A percentile compares a stretch with the other conserved stretches of the same genome.
phyloP scores from a whole-genome alignment of 2,329 filamentous ascomycete genomes.

The Volutella citrinella region DNA sequence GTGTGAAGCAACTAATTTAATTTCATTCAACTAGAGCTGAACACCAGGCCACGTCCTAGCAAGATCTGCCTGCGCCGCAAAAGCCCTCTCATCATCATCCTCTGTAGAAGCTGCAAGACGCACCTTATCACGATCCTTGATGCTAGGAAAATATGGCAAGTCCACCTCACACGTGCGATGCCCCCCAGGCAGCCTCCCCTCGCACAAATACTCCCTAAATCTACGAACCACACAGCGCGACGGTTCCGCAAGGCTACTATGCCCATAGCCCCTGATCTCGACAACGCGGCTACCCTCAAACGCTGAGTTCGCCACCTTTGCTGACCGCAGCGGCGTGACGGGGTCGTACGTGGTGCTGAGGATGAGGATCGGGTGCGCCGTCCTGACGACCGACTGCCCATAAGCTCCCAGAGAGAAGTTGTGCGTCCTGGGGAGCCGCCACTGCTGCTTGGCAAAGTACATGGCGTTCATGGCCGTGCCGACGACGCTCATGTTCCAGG shows the following conservation, averaged over 20 bases:
- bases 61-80: too few relatives aligned
- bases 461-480: constrained; percentile 27
- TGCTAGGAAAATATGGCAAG: too few relatives aligned
- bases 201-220: too few relatives aligned
- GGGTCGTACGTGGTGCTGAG: constrained; percentile 39
- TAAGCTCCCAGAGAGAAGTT: constrained; percentile 23
- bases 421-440: constrained; percentile 28
- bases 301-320: constrained; percentile 30
- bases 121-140: too few relatives aligned
- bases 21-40: too few relatives aligned
- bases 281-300: constrained; percentile 38
- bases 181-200: too few relatives aligned
- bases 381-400: constrained; percentile 30
- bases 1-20: too few relatives aligned
- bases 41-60: too few relatives aligned
- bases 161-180: too few relatives aligned
- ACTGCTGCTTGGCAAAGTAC: constrained; percentile 28
- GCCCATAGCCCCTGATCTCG: constrained; percentile 41
- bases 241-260: constrained; percentile 36
- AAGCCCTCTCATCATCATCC: too few relatives aligned
- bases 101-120: too few relatives aligned
- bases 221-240: too few relatives aligned
- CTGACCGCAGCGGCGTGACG: constrained; percentile 46
- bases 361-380: constrained; percentile 28
- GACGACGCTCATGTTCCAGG: constrained; percentile 32